Evolutionary conservation across 1,284 basidiomycete species (phyloP), one percentile per base, ranked within the genome.

Genomic region (Leccinum pachyderme): DNA sequence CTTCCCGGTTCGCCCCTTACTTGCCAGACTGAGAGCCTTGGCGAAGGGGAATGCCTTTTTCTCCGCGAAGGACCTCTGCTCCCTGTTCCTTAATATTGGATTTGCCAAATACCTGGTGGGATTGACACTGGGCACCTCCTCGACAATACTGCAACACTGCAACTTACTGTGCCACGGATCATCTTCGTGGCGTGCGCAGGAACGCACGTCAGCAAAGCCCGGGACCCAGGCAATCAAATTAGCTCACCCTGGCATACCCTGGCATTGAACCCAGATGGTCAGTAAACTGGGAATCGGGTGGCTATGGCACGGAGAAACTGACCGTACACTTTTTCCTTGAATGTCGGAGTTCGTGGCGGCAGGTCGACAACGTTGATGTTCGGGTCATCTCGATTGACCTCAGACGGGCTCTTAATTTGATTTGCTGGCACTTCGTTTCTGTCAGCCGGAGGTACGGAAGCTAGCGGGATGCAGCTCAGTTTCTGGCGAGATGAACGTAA

Each of bases 311-410:
- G 7, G 33, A n/a, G 15, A 44, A 32, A 64, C 73, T 45, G 53
- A 78, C 79, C 79, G 47, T 78, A 74, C 5, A 80, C 75, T 57
- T 71, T 72, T 55, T 81, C 78, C 62, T 78, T 81, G 66, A 81
- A 81, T 15, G 78, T 72, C 25, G 75, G 72, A 39, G 59, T 61
- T 27, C 24, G 59, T 44, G 61, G 57, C 13, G 65, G 63, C 9
- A 64, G 29, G 8, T 65, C 65, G 4, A 67, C 62, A 5, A 70
- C 59, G n/a, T 66, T 60, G 54, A 57, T 47, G 27, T 63, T 61
- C n/a, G 71, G 61, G 18, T 71, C 70, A 50, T 68, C 56, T 54
- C 44, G 49, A 44, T 61, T 47, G 28, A 66, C 64, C 29, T 69
- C 67, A 25, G 63, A 60, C 15, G 64, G 54, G 47, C 62, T 59